A percentile compares a stretch with the other conserved stretches of the same genome.
Conservation (phyloP, 1,284 basidiomycete genomes). For the Leccinum pachyderme region DNA sequence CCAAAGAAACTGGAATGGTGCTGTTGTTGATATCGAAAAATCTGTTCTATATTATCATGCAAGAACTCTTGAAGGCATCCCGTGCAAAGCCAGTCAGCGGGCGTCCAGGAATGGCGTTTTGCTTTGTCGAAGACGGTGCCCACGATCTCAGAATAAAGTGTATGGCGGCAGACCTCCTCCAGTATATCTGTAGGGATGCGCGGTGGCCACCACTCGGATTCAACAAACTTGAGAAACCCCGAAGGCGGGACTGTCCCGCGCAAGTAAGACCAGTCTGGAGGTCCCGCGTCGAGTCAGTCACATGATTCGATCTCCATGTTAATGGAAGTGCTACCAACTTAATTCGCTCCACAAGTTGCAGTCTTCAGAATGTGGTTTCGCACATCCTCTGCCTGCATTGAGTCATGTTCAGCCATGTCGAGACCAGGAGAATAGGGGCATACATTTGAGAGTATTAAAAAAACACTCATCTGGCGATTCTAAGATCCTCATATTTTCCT, state of each 20-base stretch:
- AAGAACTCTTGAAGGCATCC: slow-evolving; percentile 11
- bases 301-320: not conserved
- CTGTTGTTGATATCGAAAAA: not conserved
- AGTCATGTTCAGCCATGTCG: not conserved
- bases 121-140: slow-evolving; percentile 3
- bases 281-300: not conserved
- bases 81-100: slow-evolving; percentile 15
- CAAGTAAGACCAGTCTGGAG: slow-evolving; percentile 19
- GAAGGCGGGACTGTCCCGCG: slow-evolving; percentile 16
- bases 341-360: slow-evolving; percentile 12
- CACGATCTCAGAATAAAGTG: slow-evolving; percentile 13
- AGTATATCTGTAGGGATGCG: slow-evolving; percentile 6
- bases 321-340: slow-evolving; percentile 8
- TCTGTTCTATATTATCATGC: slow-evolving; percentile 12
- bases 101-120: slow-evolving; percentile 8
- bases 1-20: not conserved
- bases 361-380: not conserved
- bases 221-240: slow-evolving; percentile 9
- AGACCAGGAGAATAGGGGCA: not conserved
- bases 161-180: slow-evolving; percentile 8
- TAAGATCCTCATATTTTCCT: slow-evolving; percentile 1
- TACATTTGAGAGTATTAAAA: slow-evolving; percentile 7
- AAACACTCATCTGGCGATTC: not conserved
- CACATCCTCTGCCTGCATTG: slow-evolving; percentile 8
- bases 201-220: slow-evolving; percentile 16